Evolutionary conservation across 2,329 filamentous ascomycete species (phyloP).

Genomic region (Fusarium bactridioides): DNA sequence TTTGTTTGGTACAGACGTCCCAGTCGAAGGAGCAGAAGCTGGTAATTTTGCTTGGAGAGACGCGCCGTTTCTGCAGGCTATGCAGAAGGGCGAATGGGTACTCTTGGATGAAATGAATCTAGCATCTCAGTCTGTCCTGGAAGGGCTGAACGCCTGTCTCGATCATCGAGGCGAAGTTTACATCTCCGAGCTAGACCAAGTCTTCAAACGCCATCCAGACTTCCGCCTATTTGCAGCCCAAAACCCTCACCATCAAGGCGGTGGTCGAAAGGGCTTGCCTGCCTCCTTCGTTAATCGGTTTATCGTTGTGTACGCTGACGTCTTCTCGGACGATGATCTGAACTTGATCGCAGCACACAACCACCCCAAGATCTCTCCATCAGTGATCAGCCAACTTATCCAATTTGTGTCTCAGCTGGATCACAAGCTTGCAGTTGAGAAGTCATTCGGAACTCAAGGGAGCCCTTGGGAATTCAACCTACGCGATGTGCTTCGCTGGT

Average conservation of each 20-base stretch:
- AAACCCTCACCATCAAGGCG: slow-evolving; percentile 96
- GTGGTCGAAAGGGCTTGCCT: slow-evolving; percentile 91
- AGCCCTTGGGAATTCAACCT: slow-evolving; percentile 97
- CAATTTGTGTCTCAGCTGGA: slow-evolving; percentile 84
- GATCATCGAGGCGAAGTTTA: slow-evolving; percentile 97
- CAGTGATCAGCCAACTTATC: slow-evolving; percentile 73
- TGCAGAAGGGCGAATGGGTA: slow-evolving; percentile 98
- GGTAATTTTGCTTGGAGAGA: slow-evolving; percentile 96
- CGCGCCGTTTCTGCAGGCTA: slow-evolving; percentile 92
- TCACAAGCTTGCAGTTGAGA: slow-evolving; percentile 68
- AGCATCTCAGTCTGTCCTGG: slow-evolving; percentile 93
- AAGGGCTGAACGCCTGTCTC: slow-evolving; percentile 94
- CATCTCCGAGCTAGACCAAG: slow-evolving; percentile 92
- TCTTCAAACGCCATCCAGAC: slow-evolving; percentile 86
- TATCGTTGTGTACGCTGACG: slow-evolving; percentile 95
- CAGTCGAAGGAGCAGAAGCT: slow-evolving; percentile 88
- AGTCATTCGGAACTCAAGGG: slow-evolving; percentile 67
- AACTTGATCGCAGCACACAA: slow-evolving; percentile 81
- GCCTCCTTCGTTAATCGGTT: slow-evolving; percentile 98
- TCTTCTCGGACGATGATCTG: slow-evolving; percentile 83
- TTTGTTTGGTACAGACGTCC: slow-evolving; percentile 94
- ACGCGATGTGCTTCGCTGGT: slow-evolving; percentile 88
- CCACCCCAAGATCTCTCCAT: slow-evolving; percentile 69
- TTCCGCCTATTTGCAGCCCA: slow-evolving; percentile 98
- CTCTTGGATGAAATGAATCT: slow-evolving; percentile 98